Evolutionary conservation across 345 rosid genomes (phyloP), one percentile per base, ranked within the genome.

Genomic region (Populus euphratica): DNA sequence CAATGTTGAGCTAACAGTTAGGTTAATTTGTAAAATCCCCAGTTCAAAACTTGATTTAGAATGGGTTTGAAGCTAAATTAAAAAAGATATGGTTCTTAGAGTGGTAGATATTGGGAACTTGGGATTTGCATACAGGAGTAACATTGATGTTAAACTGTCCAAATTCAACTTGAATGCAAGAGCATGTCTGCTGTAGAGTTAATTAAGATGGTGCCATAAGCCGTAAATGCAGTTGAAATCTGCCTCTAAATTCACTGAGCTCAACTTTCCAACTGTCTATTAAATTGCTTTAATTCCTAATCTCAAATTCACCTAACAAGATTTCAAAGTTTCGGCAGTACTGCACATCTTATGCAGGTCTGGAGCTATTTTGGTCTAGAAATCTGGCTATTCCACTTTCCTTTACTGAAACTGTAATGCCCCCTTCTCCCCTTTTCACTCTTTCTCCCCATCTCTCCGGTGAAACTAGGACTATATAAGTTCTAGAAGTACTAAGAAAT

Each of bases 281-380:
- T 79, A 21, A 81, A n/a, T 74, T 67, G 75, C 59, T 74, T 81
- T 78, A 77, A 73, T 69, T 68, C 38, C 69, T 36, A 66, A 49
- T 36, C 79, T 68, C 73, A 77, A 78, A 68, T n/a, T 79, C 81
- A 80, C 81, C 79, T 5, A 72, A 75, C 74, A 73, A 39, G 16
- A 59, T 31, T 59, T 70, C 16, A 73, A 74, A 9, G 7, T 31
- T 67, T 47, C 27, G 27, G 69, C 67, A 49, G 27, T 41, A 41
- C 17, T 11, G 1, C 29, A 17, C 56, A 47, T 31, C 68, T 65
- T 23, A 18, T 18, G 49, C 23, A 23, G 64, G 6, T 67, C 38
- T 21, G 43, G 73, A 39, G 54, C 29, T 41, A 70, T 29, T 41
- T 35, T 27, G 18, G 1, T 13, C 29, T 4, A 59, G 6, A 29